Evolutionary conservation across 371 early-diverging fungal species (phyloP).

Genomic region (Rhizopus sp.): DNA sequence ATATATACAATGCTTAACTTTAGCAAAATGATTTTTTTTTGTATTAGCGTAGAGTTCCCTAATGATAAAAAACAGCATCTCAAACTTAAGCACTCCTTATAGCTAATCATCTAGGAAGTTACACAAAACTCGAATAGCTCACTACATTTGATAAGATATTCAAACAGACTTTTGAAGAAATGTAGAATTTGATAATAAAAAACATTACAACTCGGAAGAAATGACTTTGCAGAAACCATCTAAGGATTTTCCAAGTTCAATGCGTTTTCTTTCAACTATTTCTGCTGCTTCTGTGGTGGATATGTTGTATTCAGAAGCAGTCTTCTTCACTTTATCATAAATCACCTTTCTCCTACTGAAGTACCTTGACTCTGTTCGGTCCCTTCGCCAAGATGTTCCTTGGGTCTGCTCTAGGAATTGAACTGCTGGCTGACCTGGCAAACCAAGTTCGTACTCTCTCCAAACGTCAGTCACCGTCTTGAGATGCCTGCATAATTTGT

Average conservation of each 20-base stretch:
- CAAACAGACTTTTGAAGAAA: no score
- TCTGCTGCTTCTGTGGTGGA: conserved; percentile 3
- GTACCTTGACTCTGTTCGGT: background rate
- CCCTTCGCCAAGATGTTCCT: background rate
- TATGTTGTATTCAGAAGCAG: background rate
- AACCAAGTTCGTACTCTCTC: background rate
- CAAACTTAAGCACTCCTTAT: no score
- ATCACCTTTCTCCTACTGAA: conserved; percentile 5
- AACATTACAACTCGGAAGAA: no score
- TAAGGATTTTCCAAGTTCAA: background rate
- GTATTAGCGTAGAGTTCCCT: no score
- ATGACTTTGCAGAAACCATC: background rate
- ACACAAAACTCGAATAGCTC: no score
- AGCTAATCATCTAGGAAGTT: no score
- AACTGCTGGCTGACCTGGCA: background rate
- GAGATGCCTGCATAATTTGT: background rate
- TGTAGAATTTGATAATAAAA: no score
- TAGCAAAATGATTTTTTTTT: no score
- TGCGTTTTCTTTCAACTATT: background rate
- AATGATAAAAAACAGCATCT: no score
- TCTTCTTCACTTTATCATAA: background rate
- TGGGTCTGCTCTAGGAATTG: background rate
- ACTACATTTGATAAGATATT: no score
- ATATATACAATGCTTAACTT: no score
- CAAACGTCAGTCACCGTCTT: conserved; percentile 1